Base-by-base conservation (phyloP, 768 basidiomycete species). In the Paxillus involutus region DNA sequence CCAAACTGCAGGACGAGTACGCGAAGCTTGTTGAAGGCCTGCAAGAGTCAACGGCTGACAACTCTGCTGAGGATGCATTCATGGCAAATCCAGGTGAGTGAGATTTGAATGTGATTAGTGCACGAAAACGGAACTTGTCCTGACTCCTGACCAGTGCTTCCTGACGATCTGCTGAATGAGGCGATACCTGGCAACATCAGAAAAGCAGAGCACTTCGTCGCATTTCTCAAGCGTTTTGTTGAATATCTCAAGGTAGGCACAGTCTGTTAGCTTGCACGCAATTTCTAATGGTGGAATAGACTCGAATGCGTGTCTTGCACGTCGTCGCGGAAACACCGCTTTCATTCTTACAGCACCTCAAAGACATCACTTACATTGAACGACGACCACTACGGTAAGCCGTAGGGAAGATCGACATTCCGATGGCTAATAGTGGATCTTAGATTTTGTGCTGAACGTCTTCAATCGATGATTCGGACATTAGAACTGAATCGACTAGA, bases 301-400 rank as follows among this genome's bases (percentile, higher is more conserved):
- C 96, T 16, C 83, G 97, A 50, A 98, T 98, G 96, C 86, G 97
- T 47, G 97, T 99, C n/a, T 75, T 98, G 26, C 97, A 98, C 68
- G 97, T 99, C 56, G 97, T 99, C 13, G 97, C 97, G 16, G 97
- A 99, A 72, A 99, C 97, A 2, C 97, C 97, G 0, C 75, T 91
- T 26, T 98, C 96, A 2, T 99, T 99, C 71, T 74, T 99, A 40
- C 96, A 98, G 65, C 97, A 99, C 72, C 79, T 99, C 44, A 98
- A 97, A 73, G 97, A 99, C 62, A 98, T 98, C 57, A 98, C 97
- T 13, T 99, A 94, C 68, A 99, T 99, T 53, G 97, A 99, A 69
- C 80, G 91, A 52, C 77, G 95, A 57, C 97, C 97, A 11, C 73
- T 99, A 55, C 82, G 91, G 96, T 91, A 68, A 49, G 78, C 71